Conservation (phyloP, 2,329 filamentous ascomycete species). For the Exutisphaerella laricina region DNA sequence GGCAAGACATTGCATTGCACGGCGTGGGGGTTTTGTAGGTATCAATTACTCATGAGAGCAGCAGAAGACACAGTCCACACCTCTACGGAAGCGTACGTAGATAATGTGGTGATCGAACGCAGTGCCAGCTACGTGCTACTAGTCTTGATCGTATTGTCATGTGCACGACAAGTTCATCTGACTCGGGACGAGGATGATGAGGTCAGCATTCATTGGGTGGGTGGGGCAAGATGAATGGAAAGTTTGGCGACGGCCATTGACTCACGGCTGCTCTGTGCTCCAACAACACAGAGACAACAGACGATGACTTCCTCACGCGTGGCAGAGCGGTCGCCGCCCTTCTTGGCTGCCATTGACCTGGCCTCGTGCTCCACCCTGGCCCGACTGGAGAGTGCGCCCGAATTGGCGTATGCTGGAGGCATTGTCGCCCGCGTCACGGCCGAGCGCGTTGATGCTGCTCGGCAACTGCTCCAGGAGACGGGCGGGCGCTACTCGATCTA, state of each 20-base stretch:
- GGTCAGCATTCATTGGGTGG: not conserved
- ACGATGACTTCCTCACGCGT: not conserved
- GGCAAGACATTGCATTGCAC: slow-evolving; percentile 3
- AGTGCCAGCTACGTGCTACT: too few species aligned
- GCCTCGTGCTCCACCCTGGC: slow-evolving; percentile 39
- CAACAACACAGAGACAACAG: too few species aligned
- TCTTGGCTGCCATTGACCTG: slow-evolving; percentile 48
- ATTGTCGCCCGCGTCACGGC: slow-evolving; percentile 51
- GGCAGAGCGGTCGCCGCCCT: slow-evolving; percentile 31
- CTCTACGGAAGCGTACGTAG: not conserved
- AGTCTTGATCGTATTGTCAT: too few species aligned
- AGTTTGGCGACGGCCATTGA: slow-evolving; percentile 6
- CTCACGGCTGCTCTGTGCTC: slow-evolving; percentile 1
- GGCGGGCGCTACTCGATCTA: slow-evolving; percentile 57
- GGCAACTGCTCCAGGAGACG: slow-evolving; percentile 52
- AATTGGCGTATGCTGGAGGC: slow-evolving; percentile 54
- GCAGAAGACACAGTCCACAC: slow-evolving; percentile 1
- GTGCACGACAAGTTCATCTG: too few species aligned
- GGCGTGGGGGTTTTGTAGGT: not conserved
- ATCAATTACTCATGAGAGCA: not conserved
- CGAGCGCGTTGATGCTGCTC: slow-evolving; percentile 39
- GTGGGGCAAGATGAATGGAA: not conserved
- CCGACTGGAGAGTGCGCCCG: slow-evolving; percentile 42
- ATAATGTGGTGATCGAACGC: too few species aligned
- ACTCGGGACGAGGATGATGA: not conserved